These are phyloP conservation scores for Quercus robur DNA, from an alignment of 306 rosid genomes.

Conservation along the genomic window DNA sequence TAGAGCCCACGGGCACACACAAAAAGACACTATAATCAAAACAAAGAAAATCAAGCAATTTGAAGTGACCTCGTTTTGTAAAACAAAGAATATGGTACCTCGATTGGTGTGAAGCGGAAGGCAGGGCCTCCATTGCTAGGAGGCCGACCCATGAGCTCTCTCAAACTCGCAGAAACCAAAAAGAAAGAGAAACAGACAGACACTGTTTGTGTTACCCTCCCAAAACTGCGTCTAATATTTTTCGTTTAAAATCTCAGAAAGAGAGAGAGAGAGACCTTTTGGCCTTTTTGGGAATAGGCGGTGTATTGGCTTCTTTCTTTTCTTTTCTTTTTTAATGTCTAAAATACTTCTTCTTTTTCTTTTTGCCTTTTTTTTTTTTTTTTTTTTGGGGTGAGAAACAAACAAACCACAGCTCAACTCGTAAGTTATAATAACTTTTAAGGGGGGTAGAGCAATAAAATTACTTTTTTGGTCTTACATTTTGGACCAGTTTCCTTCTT, in stretches of 20 bases:
- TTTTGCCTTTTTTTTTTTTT: too few relatives aligned
- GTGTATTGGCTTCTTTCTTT: too few relatives aligned
- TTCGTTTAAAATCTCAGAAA: too few relatives aligned
- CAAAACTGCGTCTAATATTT: not conserved
- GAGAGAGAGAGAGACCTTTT: too few relatives aligned
- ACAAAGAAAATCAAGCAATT: not conserved
- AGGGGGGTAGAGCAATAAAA: fast-evolving
- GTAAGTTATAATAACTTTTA: fast-evolving
- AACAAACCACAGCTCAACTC: fast-evolving
- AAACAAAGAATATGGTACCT: conserved; percentile 45
- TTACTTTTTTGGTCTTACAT: too few relatives aligned
- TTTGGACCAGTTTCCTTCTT: too few relatives aligned
- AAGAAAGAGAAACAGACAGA: not conserved
- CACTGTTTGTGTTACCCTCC: not conserved
- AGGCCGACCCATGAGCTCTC: conserved; percentile 77
- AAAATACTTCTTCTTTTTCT: too few relatives aligned
- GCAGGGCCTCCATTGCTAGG: conserved; percentile 97
- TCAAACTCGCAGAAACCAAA: conserved; percentile 6
- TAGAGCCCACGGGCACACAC: not conserved
- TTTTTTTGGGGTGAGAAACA: too few relatives aligned
- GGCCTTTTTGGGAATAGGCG: too few relatives aligned
- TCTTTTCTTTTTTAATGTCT: too few relatives aligned
- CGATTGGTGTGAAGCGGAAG: conserved; percentile 76
- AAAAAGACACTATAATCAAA: not conserved
- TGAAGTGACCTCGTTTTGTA: not conserved